These are phyloP conservation scores for Persicaria tinctoria DNA, from an alignment of 148 eudicot genomes.

Conservation along the genomic window DNA sequence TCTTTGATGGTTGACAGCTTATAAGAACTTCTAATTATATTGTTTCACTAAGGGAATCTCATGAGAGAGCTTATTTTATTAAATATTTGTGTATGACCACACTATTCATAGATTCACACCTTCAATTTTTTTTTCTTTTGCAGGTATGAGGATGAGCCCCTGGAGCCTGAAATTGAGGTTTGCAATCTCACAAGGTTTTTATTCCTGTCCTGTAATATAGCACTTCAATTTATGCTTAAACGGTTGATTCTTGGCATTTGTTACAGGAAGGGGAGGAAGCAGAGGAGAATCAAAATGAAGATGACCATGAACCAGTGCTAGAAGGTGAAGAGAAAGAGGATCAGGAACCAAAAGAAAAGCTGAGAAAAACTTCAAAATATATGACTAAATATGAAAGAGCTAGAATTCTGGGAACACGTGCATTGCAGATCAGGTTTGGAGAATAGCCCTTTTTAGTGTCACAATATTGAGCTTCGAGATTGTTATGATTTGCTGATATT, in stretches of 20 bases:
- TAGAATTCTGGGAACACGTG: slow-evolving; percentile 57
- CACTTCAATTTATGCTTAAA: not conserved
- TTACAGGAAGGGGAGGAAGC: slow-evolving; percentile 63
- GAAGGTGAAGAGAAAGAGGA: slow-evolving; percentile 68
- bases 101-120: not conserved
- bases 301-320: slow-evolving; percentile 47
- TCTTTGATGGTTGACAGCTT: not conserved
- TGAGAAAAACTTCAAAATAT: slow-evolving; percentile 75
- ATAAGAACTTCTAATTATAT: not conserved
- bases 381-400: slow-evolving; percentile 69
- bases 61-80: not conserved
- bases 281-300: slow-evolving; percentile 50
- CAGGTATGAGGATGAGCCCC: slow-evolving; percentile 52
- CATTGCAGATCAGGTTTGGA: slow-evolving; percentile 53
- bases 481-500: not conserved
- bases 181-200: not conserved
- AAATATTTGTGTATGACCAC: not conserved
- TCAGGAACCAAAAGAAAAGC: slow-evolving; percentile 44
- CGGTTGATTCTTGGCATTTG: not conserved
- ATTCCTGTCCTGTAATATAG: not conserved
- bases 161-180: slow-evolving; percentile 42
- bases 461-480: not conserved
- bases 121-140: slow-evolving; percentile 3
- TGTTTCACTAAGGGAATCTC: not conserved
- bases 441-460: not conserved